Evolutionary conservation across 805 yeast genomes (phyloP), one percentile per base, ranked within the genome.

Genomic region (Candida easanensis): DNA sequence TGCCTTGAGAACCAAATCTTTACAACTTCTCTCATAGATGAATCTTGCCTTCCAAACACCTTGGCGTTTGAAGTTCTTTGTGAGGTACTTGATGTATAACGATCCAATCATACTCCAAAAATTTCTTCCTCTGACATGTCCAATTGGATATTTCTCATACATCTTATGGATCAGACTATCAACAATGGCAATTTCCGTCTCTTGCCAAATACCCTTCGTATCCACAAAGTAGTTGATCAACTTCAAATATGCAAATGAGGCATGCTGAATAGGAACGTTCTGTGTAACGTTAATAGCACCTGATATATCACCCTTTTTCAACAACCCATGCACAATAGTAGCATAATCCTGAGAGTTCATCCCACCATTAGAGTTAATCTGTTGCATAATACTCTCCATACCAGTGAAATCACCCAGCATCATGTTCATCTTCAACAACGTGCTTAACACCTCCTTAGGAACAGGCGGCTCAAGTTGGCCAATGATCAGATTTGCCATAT

Each of bases 91-190:
- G 42, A 56, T 38, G 33, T 40, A 56, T 18, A 50, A 16, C 13
- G 58, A 48, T 2, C 52, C 40, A 4, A 56, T 18, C 50, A 51
- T 44, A 21, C 44, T 46, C 60, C 60, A 54, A 28, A 56, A 56
- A 4, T 17, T 7, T 9, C 22, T 10, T 3, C 31, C 16, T 3
- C 28, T 7, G 4, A 14, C n/a, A 9, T 18, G 27, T 6, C 33
- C 40, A 17, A 45, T 5, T 13, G 46, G 40, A 5, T 44, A 33
- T 11, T 41, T 42, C 9, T 36, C 36, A 5, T 19, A 9, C 38
- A 50, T 43, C 14, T 42, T 54, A 9, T 42, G 36, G 8, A 53
- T 9, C 28, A 56, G 37, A 14, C 28, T 51, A 22, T 54, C 45
- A 6, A 53, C 49, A 3, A 56, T 46, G 4, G 48, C 38, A 5